Evolutionary conservation across 2,329 filamentous ascomycete species (phyloP), one percentile per base, ranked within the genome.

Genomic region (Colletotrichum viniferum): DNA sequence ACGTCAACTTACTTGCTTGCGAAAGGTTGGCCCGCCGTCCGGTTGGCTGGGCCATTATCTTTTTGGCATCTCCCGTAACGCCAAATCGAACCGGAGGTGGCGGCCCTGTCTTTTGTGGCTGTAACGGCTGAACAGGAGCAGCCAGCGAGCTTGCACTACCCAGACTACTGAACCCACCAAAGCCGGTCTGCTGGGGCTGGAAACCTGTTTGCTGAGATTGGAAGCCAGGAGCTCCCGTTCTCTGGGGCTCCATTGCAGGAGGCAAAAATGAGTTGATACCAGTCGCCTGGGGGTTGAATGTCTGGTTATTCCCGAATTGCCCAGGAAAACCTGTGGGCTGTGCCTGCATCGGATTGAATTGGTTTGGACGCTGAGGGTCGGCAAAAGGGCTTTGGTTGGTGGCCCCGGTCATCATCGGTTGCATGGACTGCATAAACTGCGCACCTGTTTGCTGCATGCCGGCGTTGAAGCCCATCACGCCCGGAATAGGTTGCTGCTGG

Each of bases 51-150:
- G 96, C 92, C 76, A 91, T 89, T 80, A 98, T 86, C 84, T 94
- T 97, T 85, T 96, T 95, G 34, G 92, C 87, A 64, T 92, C 91
- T 32, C 89, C 87, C 73, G 91, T 89, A 43, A 98, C 93, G 52
- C 97, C 97, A 83, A 99, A 99, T 75, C 95, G 92, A 21, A 99
- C 93, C 28, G 95, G 92, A 61, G 97, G 97, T 24, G 96, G 89
- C 8, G 97, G 97, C 2, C 88, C 89, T 48, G 87, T 91, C 78
- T 87, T 85, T 77, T 89, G 85, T 61, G 87, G 85, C 78, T 86
- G 82, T 77, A 88, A 79, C 69, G 85, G 82, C 21, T 88, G 90
- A 77, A 86, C 86, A 78, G 83, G 82, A 84, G 82, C 77, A 84
- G 84, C 78, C 28, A 76, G 14, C 21, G 32, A 48, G 16, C 74